Evolutionary conservation across 2,329 filamentous ascomycete genomes (phyloP).

Genomic region (Trichoderma guizhouense): DNA sequence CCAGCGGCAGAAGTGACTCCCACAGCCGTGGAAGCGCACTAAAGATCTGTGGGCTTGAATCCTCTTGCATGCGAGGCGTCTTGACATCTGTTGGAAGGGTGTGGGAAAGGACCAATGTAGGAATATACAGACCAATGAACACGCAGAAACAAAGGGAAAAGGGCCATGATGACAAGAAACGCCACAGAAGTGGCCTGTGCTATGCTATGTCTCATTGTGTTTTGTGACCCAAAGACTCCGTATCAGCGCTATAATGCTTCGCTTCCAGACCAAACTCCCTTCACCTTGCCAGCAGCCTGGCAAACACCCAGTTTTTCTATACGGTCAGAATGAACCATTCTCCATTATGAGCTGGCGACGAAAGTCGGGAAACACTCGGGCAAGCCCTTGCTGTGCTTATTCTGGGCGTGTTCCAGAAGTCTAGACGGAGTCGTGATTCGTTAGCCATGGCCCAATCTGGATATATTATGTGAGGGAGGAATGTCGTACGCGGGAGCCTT

Average conservation of each 20-base stretch:
- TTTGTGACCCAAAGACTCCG: background rate
- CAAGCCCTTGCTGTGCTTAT: constrained; percentile 73
- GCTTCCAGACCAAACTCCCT: constrained; percentile 18
- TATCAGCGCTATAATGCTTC: constrained; percentile 17
- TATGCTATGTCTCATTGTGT: constrained; percentile 9
- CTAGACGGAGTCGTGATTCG: constrained; percentile 33
- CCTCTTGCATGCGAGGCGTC: background rate
- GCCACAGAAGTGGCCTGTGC: background rate
- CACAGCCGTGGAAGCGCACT: constrained; percentile 34
- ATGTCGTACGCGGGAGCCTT: constrained; percentile 63
- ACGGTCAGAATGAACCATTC: background rate
- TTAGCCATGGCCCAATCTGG: background rate
- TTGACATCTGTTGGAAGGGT: background rate
- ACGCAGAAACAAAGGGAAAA: background rate
- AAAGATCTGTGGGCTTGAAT: background rate
- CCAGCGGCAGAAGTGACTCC: constrained; percentile 20
- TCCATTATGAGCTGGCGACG: background rate
- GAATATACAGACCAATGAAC: background rate
- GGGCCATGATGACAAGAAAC: background rate
- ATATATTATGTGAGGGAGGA: background rate
- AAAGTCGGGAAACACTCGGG: constrained; percentile 66
- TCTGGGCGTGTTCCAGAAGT: constrained; percentile 67
- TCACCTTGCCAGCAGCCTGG: constrained; percentile 2
- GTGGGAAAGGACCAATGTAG: background rate
- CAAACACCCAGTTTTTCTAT: background rate